Evolutionary conservation across 2,329 filamentous ascomycete species (phyloP), one percentile per base, ranked within the genome.

Genomic region (Colletotrichum coccodes): DNA sequence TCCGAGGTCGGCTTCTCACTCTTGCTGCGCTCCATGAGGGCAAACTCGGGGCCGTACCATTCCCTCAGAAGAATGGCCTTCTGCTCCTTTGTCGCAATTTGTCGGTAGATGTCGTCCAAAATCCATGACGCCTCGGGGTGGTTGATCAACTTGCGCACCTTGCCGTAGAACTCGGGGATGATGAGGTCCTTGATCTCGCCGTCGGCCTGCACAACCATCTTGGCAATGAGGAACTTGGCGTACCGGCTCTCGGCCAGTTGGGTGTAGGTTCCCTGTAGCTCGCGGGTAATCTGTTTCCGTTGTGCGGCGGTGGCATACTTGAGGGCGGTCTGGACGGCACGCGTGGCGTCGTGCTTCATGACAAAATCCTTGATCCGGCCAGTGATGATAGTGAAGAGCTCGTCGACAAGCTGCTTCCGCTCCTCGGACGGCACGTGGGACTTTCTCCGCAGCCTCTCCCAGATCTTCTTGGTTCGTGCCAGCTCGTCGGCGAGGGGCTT

Each of bases 41-140:
- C 89, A 77, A 97, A 99, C 77, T 98, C 96, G 1, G 95, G 88
- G 2, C 96, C 96, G 79, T 98, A 99, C 94, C 96, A 99, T 80
- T 99, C 96, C 60, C 95, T 88, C 68, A 99, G 86, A 69, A 99
- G 86, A 54, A 89, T 89, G 38, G 92, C 91, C 82, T 95, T 97
- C 78, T 99, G 96, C 74, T 93, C 87, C 76, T 91, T 90, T 26
- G 92, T 96, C 11, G 95, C 95, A 65, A 95, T 91, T 54, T 92
- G 92, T 70, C 96, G 90, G 84, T 98, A 99, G 73, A 98, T 92
- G 79, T 99, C 96, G 79, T 99, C 97, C 47, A 99, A 85, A 74
- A 99, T 98, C 95, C 96, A 99, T 46, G 94, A 95, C 36, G 94
- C 96, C 81, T 99, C 97, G 1, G 95, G 90, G 81, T 99, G 96